Base-by-base conservation (phyloP, 2,329 filamentous ascomycete species). In the Fusarium piperis region DNA sequence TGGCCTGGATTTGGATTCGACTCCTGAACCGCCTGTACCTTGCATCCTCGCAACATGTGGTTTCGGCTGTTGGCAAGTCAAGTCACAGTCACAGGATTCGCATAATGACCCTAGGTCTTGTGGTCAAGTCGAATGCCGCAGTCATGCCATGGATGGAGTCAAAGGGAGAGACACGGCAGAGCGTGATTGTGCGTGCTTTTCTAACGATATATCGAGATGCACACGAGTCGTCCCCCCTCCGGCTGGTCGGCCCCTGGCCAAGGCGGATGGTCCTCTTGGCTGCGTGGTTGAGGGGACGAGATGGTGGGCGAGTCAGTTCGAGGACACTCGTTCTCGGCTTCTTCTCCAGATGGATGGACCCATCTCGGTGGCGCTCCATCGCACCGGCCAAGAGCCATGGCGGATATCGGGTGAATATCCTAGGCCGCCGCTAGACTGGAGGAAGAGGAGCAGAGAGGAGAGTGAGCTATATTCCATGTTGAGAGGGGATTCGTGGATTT, bases 191-290 rank as follows among this genome's bases (percentile, higher is more conserved):
- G 28, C 38, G 38, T 59, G 56, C 56, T 58, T 44, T 57, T 57
- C 52, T 20, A 38, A 20, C 53, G 23, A 16, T 38, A 58, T 38
- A 44, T 36, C 26, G 16, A 55, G 33, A 35, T 35, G 44, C 23
- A 65, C 68, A 56, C 44, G 68, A 72, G 58, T 44, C 44, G 26
- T 28, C 26, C 16, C n/a, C 44, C 71, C 30, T 46, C n/a, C 69
- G 69, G 69, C 41, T 63, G 48, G 41, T 72, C 69, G 69, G 69
- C 69, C 62, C 44, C 44, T 59, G 57, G 63, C 69, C 69, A 72
- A 70, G 65, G 44, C 52, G 55, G 38, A 60, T 26, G 59, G 46
- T 44, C 59, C 48, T 48, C 68, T 62, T 52, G 60, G 59, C 64
- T 48, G 23, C 59, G 63, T 39, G 44, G 15, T 48, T 13, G 18